Evolutionary conservation across 1,284 basidiomycete genomes (phyloP).

Genomic region (Prillingera fragicola): DNA sequence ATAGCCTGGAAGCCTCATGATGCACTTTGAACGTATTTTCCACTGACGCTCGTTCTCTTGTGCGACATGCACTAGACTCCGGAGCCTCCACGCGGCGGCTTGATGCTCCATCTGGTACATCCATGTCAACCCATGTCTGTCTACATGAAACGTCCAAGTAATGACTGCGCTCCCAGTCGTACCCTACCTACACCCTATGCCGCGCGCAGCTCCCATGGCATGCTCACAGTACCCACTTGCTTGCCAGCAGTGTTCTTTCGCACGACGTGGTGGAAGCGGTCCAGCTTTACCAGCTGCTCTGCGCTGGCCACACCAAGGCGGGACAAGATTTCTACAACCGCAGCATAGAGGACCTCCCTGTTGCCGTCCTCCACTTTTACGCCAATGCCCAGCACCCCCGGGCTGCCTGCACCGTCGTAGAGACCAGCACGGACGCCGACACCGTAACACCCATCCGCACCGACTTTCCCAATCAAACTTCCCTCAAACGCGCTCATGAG

Average conservation of each 20-base stretch:
- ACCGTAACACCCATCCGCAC: conserved; percentile 5
- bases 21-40: too few species aligned
- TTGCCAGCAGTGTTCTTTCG: neutral
- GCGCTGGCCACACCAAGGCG: conserved; percentile 1
- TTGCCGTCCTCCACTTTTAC: conserved; percentile 9
- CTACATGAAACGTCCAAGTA: too few species aligned
- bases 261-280: neutral
- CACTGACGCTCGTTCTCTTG: too few species aligned
- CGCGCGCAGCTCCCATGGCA: neutral
- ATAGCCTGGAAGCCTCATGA: too few species aligned
- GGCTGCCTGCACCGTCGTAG: neutral
- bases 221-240: neutral
- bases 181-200: neutral
- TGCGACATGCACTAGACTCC: too few species aligned
- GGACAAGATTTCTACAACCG: conserved; percentile 3
- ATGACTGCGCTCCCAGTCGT: too few species aligned
- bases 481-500: neutral
- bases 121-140: too few species aligned
- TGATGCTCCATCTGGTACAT: too few species aligned
- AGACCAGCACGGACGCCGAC: neutral
- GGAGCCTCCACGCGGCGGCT: too few species aligned
- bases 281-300: neutral
- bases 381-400: neutral
- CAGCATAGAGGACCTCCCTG: neutral
- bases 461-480: conserved; percentile 1